Conservation (phyloP, 2,329 filamentous ascomycete genomes). For the Fusarium hostae region DNA sequence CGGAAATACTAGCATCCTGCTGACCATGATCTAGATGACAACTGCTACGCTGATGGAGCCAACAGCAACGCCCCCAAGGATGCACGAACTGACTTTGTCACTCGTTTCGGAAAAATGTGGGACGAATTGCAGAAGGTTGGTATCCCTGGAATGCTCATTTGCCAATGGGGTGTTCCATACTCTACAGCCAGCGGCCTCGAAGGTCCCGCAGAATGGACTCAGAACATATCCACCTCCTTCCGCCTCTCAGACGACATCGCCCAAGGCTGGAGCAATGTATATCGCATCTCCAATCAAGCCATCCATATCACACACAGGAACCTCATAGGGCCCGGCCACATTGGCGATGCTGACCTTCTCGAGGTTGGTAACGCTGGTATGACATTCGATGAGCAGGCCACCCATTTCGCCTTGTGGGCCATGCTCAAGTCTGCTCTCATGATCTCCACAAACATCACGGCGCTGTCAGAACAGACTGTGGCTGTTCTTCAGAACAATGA, state of each 20-base stretch:
- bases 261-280: background rate
- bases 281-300: conserved; percentile 1
- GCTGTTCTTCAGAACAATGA: conserved; percentile 4
- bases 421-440: conserved; percentile 1
- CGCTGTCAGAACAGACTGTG: background rate
- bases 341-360: conserved; percentile 1
- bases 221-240: background rate
- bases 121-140: background rate
- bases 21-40: background rate
- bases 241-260: background rate
- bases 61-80: background rate
- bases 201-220: background rate
- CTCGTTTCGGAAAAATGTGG: background rate
- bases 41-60: background rate
- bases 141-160: background rate
- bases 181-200: background rate
- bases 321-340: background rate
- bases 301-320: background rate
- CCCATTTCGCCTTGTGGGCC: background rate
- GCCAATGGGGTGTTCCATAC: background rate
- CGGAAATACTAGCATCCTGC: background rate
- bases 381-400: background rate
- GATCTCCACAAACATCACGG: background rate
- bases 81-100: background rate
- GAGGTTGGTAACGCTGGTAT: background rate